Evolutionary conservation across 225 moss, liverwort and hornwort genomes (phyloP).

Genomic region (Marchantia polymorpha): DNA sequence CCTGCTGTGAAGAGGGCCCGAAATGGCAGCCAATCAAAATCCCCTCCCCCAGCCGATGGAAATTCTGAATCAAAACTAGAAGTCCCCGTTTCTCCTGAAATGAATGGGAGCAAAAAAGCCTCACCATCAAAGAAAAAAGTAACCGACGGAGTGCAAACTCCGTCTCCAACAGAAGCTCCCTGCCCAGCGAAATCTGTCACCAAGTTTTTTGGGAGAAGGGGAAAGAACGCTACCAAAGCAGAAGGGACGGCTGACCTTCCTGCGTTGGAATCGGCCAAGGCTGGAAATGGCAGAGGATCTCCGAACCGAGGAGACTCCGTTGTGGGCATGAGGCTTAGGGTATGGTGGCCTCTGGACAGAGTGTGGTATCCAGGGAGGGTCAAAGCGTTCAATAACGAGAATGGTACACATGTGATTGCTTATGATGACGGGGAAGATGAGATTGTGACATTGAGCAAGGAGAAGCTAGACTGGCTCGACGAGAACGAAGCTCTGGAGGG

Average conservation of each 20-base stretch:
- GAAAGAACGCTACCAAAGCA: conserved; percentile 24
- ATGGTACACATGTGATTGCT: conserved; percentile 46
- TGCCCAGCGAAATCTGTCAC: conserved; percentile 27
- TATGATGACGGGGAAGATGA: conserved; percentile 84
- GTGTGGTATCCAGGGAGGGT: conserved; percentile 85
- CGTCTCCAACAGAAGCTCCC: conserved; percentile 33
- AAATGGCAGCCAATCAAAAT: conserved; percentile 13
- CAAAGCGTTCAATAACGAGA: conserved; percentile 44
- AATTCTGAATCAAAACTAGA: conserved; percentile 1
- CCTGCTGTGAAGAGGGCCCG: conserved; percentile 24
- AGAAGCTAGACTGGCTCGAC: conserved; percentile 75
- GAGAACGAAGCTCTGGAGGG: conserved; percentile 30
- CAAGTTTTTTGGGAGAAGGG: conserved; percentile 34
- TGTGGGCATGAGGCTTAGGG: conserved; percentile 66
- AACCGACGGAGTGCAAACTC: conserved; percentile 31
- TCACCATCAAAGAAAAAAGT: conserved; percentile 10
- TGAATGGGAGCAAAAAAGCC: background rate
- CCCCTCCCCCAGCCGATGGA: background rate
- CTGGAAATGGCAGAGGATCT: conserved; percentile 12
- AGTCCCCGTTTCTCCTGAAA: conserved; percentile 24
- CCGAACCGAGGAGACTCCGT: conserved; percentile 33
- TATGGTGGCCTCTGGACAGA: conserved; percentile 87
- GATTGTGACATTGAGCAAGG: conserved; percentile 45
- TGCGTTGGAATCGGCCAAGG: conserved; percentile 2
- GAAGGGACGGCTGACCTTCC: conserved; percentile 14